Conservation (phyloP, 225 moss, liverwort and hornwort genomes). For the Lunularia cruciata region DNA sequence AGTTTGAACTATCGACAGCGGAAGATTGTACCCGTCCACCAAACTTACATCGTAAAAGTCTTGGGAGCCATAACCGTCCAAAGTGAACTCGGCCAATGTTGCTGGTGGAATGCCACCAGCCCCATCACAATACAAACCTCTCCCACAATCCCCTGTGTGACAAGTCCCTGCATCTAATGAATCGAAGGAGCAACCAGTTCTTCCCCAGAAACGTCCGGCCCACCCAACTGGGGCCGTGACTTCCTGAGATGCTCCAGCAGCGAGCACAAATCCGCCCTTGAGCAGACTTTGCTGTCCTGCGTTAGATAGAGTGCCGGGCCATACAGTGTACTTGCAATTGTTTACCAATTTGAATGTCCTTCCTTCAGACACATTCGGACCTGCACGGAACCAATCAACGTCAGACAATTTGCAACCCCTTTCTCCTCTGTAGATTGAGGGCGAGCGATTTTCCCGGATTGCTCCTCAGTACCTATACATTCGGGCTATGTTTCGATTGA, state of each 20-base stretch:
- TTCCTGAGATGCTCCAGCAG: slow-evolving; percentile 19
- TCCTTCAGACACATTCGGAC: slow-evolving; percentile 21
- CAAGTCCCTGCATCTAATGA: slow-evolving; percentile 28
- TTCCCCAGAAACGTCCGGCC: slow-evolving; percentile 45
- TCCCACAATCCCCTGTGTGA: slow-evolving; percentile 38
- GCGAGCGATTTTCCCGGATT: too few species aligned
- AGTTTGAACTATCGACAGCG: slow-evolving; percentile 14
- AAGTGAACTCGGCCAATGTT: slow-evolving; percentile 44
- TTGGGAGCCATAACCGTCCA: slow-evolving; percentile 30
- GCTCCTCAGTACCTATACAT: too few species aligned
- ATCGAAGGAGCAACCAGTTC: slow-evolving; percentile 35
- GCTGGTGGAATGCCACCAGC: slow-evolving; percentile 49
- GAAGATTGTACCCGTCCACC: slow-evolving; percentile 47
- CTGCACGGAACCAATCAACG: too few species aligned
- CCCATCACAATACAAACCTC: slow-evolving; percentile 39
- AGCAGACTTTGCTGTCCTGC: slow-evolving; percentile 31
- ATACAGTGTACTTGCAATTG: slow-evolving; percentile 30
- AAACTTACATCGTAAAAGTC: slow-evolving; percentile 51
- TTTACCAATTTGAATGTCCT: slow-evolving; percentile 36
- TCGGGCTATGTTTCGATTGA: too few species aligned
- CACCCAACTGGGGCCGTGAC: slow-evolving; percentile 32
- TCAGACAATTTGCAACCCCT: too few species aligned
- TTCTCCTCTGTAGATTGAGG: too few species aligned
- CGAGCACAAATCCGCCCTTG: slow-evolving; percentile 29
- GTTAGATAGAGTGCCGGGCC: slow-evolving; percentile 47